phyloP scores from a whole-genome alignment of 495 filamentous ascomycete genomes.

The Thermothielavioides terrestris region DNA sequence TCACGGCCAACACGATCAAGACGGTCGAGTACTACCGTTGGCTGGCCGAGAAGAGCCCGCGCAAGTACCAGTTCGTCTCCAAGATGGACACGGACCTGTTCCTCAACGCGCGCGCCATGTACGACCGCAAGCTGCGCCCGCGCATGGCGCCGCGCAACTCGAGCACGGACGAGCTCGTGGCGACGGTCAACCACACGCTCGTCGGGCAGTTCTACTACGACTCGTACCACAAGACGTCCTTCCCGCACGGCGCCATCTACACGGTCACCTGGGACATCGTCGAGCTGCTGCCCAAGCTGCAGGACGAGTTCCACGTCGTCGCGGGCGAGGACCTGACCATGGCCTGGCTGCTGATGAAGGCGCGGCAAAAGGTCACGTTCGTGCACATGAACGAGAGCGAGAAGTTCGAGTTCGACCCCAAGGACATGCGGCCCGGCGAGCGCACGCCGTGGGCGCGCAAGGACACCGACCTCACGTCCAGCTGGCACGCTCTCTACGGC shows the following conservation, averaged over 20 bases:
- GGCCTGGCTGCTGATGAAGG: constrained; percentile 7
- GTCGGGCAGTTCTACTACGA: constrained; percentile 6
- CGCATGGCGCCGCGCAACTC: background rate
- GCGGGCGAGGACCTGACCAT: constrained; percentile 5
- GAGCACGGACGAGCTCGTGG: background rate
- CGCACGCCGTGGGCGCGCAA: background rate
- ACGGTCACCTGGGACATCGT: constrained; percentile 2
- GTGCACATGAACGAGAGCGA: background rate
- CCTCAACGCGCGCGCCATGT: background rate
- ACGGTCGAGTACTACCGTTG: background rate
- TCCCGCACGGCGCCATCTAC: constrained; percentile 3
- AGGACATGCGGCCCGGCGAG: background rate
- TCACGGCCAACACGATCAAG: constrained; percentile 2
- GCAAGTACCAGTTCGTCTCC: constrained; percentile 4
- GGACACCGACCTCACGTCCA: background rate
- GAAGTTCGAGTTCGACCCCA: constrained; percentile 2
- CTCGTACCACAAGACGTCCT: background rate
- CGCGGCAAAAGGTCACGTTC: background rate
- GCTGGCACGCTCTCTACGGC: constrained; percentile 2
- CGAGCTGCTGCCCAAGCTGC: background rate
- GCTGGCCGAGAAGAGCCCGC: background rate
- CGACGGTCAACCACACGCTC: constrained; percentile 2
- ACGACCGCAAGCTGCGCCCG: background rate
- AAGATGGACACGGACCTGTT: constrained; percentile 7
- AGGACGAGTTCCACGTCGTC: constrained; percentile 1